Percentiles rank a stretch among this genome's conserved stretches.
Evolutionary conservation across 352 stramenopile species (phyloP).

Genomic region (Aphanomyces stellatus): DNA sequence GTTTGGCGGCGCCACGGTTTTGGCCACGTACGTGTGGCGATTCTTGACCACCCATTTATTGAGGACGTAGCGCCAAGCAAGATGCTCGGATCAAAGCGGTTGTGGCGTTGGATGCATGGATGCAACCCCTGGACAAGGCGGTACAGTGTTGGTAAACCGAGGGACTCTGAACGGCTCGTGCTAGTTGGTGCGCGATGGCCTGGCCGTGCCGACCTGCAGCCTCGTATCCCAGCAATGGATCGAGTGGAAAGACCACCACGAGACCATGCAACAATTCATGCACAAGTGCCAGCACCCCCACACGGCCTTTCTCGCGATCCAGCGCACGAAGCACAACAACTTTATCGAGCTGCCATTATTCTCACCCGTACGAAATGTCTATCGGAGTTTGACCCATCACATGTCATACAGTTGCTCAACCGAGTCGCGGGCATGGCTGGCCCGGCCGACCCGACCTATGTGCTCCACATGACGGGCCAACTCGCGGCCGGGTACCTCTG

Average conservation of each 20-base stretch:
- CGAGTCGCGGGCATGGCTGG: constrained; percentile 41
- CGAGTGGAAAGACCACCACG: constrained; percentile 38
- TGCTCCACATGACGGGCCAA: constrained; percentile 32
- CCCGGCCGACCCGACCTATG: constrained; percentile 34
- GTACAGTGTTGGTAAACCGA: constrained; percentile 17
- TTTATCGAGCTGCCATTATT: constrained; percentile 61
- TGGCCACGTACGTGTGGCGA: constrained; percentile 28
- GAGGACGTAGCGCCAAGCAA: constrained; percentile 29
- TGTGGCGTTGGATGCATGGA: constrained; percentile 55
- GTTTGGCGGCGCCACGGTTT: constrained; percentile 50
- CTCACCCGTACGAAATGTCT: constrained; percentile 26
- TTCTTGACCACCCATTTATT: too few species aligned
- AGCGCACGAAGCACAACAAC: constrained; percentile 51
- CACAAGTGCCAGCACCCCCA: constrained; percentile 27
- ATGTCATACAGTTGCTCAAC: too few species aligned
- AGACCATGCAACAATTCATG: constrained; percentile 32
- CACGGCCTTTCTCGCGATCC: constrained; percentile 33
- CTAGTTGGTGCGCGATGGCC: constrained; percentile 22
- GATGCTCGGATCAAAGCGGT: constrained; percentile 37
- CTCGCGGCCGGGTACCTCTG: constrained; percentile 41
- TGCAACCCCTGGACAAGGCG: constrained; percentile 44
- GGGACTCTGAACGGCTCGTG: background rate
- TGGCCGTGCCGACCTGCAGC: constrained; percentile 37
- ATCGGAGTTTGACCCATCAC: background rate
- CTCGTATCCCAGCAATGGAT: constrained; percentile 54